Base-by-base conservation (phyloP, 352 stramenopile genomes). In the Globisporangium apiculatum region DNA sequence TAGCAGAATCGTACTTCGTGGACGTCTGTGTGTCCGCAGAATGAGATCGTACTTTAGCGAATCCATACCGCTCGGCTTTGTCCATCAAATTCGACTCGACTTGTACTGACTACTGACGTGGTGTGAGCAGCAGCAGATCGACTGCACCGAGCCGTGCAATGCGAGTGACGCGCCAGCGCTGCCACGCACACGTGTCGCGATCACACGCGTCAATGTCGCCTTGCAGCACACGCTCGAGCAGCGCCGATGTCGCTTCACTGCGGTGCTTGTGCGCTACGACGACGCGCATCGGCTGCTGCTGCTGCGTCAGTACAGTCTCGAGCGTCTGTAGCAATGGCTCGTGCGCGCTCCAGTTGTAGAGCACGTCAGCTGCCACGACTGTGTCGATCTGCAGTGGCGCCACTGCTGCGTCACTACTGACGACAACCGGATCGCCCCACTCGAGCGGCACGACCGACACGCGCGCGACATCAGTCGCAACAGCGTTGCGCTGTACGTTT, bases 341-440 rank as follows among this genome's bases (percentile, higher is more conserved):
- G 51, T 89, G 79, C 1, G 67, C 59, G 8, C 61, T 62, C 79
- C 76, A 89, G 57, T 77, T 68, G 62, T 89, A 89, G 40, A 89
- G 49, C 51, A 89, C 79, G 42, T 89, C 76, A 2, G 71, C 62
- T 12, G 75, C 76, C 31, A 87, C 71, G 9, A 87, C 53, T 0
- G 76, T 36, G 37, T 66, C 52, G 4, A 78, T 24, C 24, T 31
- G 24, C 24, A 31, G 24, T 31, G 12, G 17, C 7, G 4, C 35
- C 38, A 38, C 7, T 4, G 35, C 10, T 6, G 10, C 17, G 9
- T 8, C 24, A 31, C 24, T 31, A 31, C 24, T 31, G 24, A 31
- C 24, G 24, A 3, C 43, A 8, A 69, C 14, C 1, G 53, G 14
- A 9, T 31, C 7, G 7, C 76, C 76, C 76, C 76, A 87, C 3